Percentiles rank a stretch among this genome's conserved stretches.
Evolutionary conservation across 768 basidiomycete genomes (phyloP).

Genomic region (Lactifluus subvellereus): DNA sequence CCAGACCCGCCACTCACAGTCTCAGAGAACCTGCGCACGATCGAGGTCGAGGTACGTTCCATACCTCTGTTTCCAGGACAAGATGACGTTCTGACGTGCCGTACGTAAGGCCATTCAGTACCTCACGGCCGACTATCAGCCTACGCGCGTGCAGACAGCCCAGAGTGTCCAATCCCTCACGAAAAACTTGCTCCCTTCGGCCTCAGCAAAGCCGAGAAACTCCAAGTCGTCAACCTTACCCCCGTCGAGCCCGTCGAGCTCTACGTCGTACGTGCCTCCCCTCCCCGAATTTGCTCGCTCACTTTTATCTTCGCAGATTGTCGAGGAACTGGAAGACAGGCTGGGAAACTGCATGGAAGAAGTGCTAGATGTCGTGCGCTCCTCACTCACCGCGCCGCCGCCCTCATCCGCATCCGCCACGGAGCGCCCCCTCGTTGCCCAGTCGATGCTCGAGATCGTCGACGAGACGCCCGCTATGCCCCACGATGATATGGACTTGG

Average conservation of each 20-base stretch:
- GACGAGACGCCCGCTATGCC: background rate
- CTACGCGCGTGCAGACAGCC: conserved; percentile 57
- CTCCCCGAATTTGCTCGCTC: background rate
- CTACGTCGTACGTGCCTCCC: conserved; percentile 62
- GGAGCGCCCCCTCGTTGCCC: background rate
- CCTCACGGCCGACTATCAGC: conserved; percentile 69
- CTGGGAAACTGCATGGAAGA: conserved; percentile 64
- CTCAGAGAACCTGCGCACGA: conserved; percentile 75
- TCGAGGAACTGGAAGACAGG: conserved; percentile 87
- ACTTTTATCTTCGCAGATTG: conserved; percentile 48
- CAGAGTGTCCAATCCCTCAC: conserved; percentile 62
- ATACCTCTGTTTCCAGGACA: background rate
- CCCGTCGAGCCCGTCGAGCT: conserved; percentile 80
- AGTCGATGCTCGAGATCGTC: conserved; percentile 3
- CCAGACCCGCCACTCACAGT: conserved; percentile 45
- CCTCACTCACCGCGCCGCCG: conserved; percentile 31
- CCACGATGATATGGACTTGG: conserved; percentile 1
- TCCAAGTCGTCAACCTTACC: conserved; percentile 86
- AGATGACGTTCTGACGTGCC: background rate
- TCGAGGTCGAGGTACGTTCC: conserved; percentile 69
- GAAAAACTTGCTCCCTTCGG: conserved; percentile 56
- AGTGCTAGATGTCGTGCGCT: conserved; percentile 53
- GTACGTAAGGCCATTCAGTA: conserved; percentile 70
- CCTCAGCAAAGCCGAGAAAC: conserved; percentile 86
- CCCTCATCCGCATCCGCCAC: background rate